Evolutionary conservation across 2,329 filamentous ascomycete genomes (phyloP).

Genomic region (Phyllosticta ampelicida): DNA sequence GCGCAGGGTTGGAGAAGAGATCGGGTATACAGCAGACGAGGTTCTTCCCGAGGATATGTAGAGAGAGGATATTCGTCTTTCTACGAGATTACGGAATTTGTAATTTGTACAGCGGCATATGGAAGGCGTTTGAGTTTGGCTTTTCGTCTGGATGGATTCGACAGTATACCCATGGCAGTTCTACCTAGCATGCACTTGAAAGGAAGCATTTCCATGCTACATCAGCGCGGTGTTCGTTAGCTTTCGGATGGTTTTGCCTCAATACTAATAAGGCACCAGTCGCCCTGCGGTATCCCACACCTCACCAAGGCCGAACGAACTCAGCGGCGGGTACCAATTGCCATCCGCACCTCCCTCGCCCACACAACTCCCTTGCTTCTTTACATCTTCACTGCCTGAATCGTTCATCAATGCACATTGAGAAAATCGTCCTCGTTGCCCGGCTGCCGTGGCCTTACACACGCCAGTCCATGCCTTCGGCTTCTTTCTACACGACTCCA

Average conservation of each 20-base stretch:
- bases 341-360: too few species aligned
- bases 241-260: too few species aligned
- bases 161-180: background rate
- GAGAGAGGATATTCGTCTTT: background rate
- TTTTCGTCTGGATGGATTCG: background rate
- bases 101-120: background rate
- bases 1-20: conserved; percentile 49
- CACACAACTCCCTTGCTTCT: too few species aligned
- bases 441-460: too few species aligned
- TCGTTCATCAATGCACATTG: too few species aligned
- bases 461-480: too few species aligned
- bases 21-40: conserved; percentile 21
- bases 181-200: background rate
- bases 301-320: too few species aligned
- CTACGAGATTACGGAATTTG: background rate
- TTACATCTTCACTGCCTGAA: too few species aligned
- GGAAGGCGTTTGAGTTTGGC: background rate
- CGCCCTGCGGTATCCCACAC: too few species aligned
- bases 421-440: too few species aligned
- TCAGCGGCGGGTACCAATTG: too few species aligned
- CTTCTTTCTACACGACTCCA: too few species aligned
- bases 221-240: background rate
- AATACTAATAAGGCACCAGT: background rate
- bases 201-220: background rate
- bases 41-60: conserved; percentile 17